phyloP scores from a whole-genome alignment of 495 filamentous ascomycete species.

The Hypoxylon intermedium region DNA sequence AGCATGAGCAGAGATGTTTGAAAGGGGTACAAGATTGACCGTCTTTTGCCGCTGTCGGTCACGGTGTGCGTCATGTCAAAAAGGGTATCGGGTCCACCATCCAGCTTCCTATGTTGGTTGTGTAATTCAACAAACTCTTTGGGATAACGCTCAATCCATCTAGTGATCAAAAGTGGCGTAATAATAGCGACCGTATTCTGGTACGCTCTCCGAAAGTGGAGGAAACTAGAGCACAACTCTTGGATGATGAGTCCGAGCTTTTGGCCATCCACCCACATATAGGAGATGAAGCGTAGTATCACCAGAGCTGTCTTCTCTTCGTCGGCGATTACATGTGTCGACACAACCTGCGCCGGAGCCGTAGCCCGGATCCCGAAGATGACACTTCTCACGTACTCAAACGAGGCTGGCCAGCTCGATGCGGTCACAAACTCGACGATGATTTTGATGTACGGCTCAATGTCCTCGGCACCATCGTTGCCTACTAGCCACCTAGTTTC shows the following conservation, averaged over 20 bases:
- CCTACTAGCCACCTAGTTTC: slow-evolving; percentile 36
- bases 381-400: slow-evolving; percentile 60
- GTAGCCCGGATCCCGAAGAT: slow-evolving; percentile 57
- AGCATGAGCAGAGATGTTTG: slow-evolving; percentile 67
- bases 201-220: slow-evolving; percentile 66
- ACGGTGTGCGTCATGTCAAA: slow-evolving; percentile 69
- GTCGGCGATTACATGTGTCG: slow-evolving; percentile 54
- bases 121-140: slow-evolving; percentile 67
- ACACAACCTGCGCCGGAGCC: slow-evolving; percentile 44
- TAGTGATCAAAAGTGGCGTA: slow-evolving; percentile 62
- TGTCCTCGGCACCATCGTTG: slow-evolving; percentile 40
- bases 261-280: slow-evolving; percentile 65
- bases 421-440: slow-evolving; percentile 67
- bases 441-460: slow-evolving; percentile 56
- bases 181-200: slow-evolving; percentile 68
- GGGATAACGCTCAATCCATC: slow-evolving; percentile 69
- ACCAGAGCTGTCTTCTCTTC: slow-evolving; percentile 59
- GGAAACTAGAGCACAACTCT: slow-evolving; percentile 67
- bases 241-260: slow-evolving; percentile 66
- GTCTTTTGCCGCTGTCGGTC: slow-evolving; percentile 59
- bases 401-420: slow-evolving; percentile 63
- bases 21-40: slow-evolving; percentile 64
- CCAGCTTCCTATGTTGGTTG: slow-evolving; percentile 61
- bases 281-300: slow-evolving; percentile 61
- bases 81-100: slow-evolving; percentile 66